These are phyloP conservation scores for Trametes sp. DNA, from an alignment of 1,284 basidiomycete species.

Conservation along the genomic window DNA sequence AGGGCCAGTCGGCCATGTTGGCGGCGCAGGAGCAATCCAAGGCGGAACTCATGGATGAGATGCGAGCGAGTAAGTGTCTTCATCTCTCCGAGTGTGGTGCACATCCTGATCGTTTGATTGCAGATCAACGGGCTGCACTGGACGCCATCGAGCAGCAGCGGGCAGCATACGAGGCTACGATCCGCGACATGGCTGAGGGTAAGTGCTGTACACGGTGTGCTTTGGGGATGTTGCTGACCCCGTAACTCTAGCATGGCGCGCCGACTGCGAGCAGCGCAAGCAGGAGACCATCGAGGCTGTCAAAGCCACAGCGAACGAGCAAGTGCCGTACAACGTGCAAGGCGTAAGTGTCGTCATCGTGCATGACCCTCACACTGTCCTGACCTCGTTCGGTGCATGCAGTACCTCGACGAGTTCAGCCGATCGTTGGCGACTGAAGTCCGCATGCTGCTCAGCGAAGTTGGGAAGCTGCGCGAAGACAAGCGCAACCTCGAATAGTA, in stretches of 20 bases:
- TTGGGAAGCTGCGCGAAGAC: conserved; percentile 79
- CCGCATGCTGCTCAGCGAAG: conserved; percentile 77
- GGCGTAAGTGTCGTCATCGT: conserved; percentile 52
- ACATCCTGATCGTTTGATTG: background rate
- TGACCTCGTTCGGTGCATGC: conserved; percentile 18
- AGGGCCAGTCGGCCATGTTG: conserved; percentile 56
- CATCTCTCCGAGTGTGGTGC: background rate
- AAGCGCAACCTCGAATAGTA: conserved; percentile 75
- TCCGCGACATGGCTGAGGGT: conserved; percentile 35
- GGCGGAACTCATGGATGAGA: conserved; percentile 40
- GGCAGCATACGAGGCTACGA: conserved; percentile 26
- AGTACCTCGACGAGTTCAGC: conserved; percentile 85
- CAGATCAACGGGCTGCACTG: conserved; percentile 28
- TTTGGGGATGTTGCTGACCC: background rate
- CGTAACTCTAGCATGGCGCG: conserved; percentile 58
- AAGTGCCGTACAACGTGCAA: conserved; percentile 80
- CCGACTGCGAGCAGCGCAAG: conserved; percentile 67
- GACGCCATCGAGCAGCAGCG: conserved; percentile 30
- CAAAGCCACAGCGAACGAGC: conserved; percentile 68
- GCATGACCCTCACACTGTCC: background rate
- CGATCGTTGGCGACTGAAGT: conserved; percentile 81
- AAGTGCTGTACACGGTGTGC: conserved; percentile 11
- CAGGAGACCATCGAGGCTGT: conserved; percentile 69
- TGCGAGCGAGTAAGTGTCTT: conserved; percentile 23
- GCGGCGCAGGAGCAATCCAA: conserved; percentile 60